Conservation (phyloP, 2,329 filamentous ascomycete genomes). For the Fusarium sp. region DNA sequence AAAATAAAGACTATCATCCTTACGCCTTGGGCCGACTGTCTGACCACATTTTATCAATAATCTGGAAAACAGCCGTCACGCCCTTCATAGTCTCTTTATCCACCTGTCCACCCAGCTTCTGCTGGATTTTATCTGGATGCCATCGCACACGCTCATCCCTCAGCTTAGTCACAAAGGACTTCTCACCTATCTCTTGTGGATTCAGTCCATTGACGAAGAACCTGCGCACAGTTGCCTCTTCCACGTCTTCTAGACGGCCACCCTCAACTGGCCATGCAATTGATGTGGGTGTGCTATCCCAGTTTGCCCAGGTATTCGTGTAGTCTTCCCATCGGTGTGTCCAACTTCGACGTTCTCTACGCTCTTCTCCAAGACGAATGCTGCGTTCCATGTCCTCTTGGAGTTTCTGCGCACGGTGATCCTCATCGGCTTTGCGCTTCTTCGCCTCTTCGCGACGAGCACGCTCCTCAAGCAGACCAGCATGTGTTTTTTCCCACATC, state of each 20-base stretch:
- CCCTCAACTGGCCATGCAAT: conserved; percentile 81
- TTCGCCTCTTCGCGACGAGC: conserved; percentile 69
- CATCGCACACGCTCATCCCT: conserved; percentile 91
- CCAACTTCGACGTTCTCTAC: conserved; percentile 68
- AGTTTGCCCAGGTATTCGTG: conserved; percentile 69
- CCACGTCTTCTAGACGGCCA: conserved; percentile 66
- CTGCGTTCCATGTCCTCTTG: conserved; percentile 76
- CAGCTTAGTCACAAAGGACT: conserved; percentile 64
- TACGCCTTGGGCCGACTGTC: conserved; percentile 62
- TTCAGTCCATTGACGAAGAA: conserved; percentile 72
- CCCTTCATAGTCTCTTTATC: conserved; percentile 78
- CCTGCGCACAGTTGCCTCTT: conserved; percentile 70
- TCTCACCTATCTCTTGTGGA: conserved; percentile 59
- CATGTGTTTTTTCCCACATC: conserved; percentile 97
- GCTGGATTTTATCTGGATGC: conserved; percentile 99
- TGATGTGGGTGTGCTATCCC: conserved; percentile 58
- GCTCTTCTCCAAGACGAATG: conserved; percentile 74
- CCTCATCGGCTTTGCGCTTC: conserved; percentile 64
- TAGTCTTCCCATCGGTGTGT: conserved; percentile 75
- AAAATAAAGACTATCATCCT: neutral
- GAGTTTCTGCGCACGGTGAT: conserved; percentile 64
- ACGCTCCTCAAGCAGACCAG: conserved; percentile 83
- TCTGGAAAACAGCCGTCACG: conserved; percentile 92
- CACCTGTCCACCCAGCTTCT: conserved; percentile 80
- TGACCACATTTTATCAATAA: conserved; percentile 84